Conservation (phyloP, 2,329 filamentous ascomycete genomes). For the Pestalotiopsis sp. region DNA sequence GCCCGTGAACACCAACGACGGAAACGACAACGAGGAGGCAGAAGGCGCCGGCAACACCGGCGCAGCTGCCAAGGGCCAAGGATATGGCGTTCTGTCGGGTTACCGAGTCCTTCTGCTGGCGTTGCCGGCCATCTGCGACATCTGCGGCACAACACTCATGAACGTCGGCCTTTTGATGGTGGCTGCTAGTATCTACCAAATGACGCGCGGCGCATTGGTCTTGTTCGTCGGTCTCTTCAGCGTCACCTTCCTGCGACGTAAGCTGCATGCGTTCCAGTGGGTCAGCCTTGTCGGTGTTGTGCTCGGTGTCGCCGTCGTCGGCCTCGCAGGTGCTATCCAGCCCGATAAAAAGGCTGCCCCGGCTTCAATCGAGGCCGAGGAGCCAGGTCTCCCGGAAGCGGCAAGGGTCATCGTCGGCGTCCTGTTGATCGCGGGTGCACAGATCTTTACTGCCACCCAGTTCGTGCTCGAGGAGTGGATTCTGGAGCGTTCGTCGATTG, state of each 20-base stretch:
- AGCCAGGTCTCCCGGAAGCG: constrained; percentile 43
- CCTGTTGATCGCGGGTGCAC: constrained; percentile 86
- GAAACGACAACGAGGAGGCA: constrained; percentile 46
- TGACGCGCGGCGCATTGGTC: constrained; percentile 93
- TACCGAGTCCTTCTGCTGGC: constrained; percentile 75
- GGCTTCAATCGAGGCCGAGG: constrained; percentile 33
- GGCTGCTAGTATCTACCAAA: constrained; percentile 96
- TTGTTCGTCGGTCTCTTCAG: constrained; percentile 96
- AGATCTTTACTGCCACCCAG: constrained; percentile 95
- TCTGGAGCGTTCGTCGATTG: constrained; percentile 65
- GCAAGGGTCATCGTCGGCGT: constrained; percentile 80
- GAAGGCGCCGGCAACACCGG: constrained; percentile 47
- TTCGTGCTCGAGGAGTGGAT: constrained; percentile 97
- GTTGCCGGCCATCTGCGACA: constrained; percentile 89
- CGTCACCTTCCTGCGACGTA: constrained; percentile 83
- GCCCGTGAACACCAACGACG: constrained; percentile 57
- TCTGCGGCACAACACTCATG: constrained; percentile 94
- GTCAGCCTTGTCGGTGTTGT: constrained; percentile 85
- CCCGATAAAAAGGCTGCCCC: constrained; percentile 55
- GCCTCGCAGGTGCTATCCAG: constrained; percentile 83
- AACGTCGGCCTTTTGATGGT: constrained; percentile 94
- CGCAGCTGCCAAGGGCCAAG: constrained; percentile 32
- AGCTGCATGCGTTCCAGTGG: constrained; percentile 90
- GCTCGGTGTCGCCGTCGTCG: constrained; percentile 84
- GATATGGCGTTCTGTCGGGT: constrained; percentile 66